Evolutionary conservation across 345 rosid genomes (phyloP).

Genomic region (Eucalyptus regnans): DNA sequence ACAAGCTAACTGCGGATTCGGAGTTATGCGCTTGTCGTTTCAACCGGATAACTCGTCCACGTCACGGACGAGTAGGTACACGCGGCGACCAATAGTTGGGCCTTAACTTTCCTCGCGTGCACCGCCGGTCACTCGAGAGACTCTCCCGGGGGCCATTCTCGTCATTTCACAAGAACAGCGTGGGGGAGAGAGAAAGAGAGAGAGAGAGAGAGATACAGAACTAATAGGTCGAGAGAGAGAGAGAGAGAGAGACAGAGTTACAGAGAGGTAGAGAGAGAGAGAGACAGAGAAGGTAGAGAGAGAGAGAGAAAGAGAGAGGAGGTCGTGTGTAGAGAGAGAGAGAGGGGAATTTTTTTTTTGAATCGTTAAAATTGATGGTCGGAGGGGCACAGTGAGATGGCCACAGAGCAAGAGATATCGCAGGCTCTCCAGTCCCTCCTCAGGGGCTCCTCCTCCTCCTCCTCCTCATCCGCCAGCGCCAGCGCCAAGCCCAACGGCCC

Average conservation of each 20-base stretch:
- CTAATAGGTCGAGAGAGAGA: neutral
- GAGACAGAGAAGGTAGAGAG: neutral
- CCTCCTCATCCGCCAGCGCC: neutral
- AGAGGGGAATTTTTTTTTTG: neutral
- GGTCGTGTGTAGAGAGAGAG: neutral
- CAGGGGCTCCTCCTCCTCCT: neutral
- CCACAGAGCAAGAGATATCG: constrained; percentile 16
- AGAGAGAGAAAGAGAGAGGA: neutral
- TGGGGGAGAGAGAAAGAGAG: neutral
- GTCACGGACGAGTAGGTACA: neutral
- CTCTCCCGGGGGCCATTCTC: neutral
- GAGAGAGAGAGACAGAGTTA: neutral
- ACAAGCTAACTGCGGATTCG: neutral
- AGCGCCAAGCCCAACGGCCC: neutral
- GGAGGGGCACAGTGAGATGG: neutral
- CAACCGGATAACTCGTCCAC: neutral
- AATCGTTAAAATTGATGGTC: neutral
- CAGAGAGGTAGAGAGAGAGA: neutral
- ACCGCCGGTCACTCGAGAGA: neutral
- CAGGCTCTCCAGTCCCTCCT: constrained; percentile 14
- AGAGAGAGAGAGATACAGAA: neutral
- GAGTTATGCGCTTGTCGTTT: neutral
- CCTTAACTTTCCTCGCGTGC: neutral
- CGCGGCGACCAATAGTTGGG: neutral
- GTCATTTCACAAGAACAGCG: neutral